Evolutionary conservation across 768 basidiomycete species (phyloP), one percentile per base, ranked within the genome.

Genomic region (Kwoniella sp.): DNA sequence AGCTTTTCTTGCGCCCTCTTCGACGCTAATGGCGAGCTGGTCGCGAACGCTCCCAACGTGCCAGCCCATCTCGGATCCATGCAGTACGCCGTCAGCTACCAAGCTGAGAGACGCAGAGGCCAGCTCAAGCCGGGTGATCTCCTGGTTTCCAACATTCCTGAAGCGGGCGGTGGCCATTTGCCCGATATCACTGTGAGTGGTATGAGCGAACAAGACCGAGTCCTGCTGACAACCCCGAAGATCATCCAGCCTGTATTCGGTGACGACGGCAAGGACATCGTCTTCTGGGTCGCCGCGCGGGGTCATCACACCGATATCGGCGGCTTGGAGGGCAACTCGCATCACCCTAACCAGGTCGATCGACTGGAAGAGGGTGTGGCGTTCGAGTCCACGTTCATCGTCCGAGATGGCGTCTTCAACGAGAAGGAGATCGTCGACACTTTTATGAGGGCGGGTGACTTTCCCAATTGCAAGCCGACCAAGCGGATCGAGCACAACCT

Each of bases 171-270:
- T 43, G 82, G 81, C 1, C 86, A 88, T 63, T 76, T 88, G 31
- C 86, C 86, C 0, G 92, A 95, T 73, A 89, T 93, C 51, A 96
- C 92, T 8, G 80, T 92, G 22, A n/a, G 43, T n/a, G n/a, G n/a
- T n/a, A n/a, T n/a, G n/a, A n/a, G n/a, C 32, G 32, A 10, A 33
- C 32, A n/a, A n/a, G 32, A n/a, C 32, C n/a, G 32, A 33, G 32
- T 33, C n/a, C n/a, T n/a, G n/a, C n/a, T n/a, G n/a, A n/a, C n/a
- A n/a, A n/a, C n/a, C n/a, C n/a, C n/a, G n/a, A n/a, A 43, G 41
- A 27, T 34, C 66, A 93, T 95, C 73, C 90, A 87, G 0, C 92
- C 92, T n/a, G 91, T 93, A 17, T 95, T 96, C 74, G 63, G 70
- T 29, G 60, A 64, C 33, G 45, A 33, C 22, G 61, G 56, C 11